These are phyloP conservation scores for Sclerotinia glacialis DNA, from an alignment of 2,329 filamentous ascomycete species.

Conservation along the genomic window DNA sequence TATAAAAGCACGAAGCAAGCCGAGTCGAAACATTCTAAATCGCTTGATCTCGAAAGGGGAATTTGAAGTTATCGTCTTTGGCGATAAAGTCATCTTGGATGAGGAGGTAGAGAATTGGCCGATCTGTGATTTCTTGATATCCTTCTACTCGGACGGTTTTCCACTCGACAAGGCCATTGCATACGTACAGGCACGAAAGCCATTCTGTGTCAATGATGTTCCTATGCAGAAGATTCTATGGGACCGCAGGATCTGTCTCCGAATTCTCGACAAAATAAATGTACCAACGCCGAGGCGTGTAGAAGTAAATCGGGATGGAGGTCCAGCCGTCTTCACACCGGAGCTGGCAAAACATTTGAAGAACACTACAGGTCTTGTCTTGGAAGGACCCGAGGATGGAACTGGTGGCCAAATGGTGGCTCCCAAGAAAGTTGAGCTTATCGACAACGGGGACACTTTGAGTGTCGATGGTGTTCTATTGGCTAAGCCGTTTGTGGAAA, in stretches of 20 bases:
- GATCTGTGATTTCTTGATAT: slow-evolving; percentile 87
- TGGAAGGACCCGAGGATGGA: slow-evolving; percentile 69
- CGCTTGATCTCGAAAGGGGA: slow-evolving; percentile 85
- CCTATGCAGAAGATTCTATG: slow-evolving; percentile 97
- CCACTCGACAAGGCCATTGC: slow-evolving; percentile 95
- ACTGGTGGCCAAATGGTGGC: slow-evolving; percentile 51
- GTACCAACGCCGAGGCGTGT: slow-evolving; percentile 86
- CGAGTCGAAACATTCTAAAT: slow-evolving; percentile 93
- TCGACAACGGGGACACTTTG: slow-evolving; percentile 87
- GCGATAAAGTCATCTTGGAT: slow-evolving; percentile 96
- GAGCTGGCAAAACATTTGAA: slow-evolving; percentile 79
- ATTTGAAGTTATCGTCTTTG: slow-evolving; percentile 96
- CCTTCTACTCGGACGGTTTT: slow-evolving; percentile 97
- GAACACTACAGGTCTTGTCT: slow-evolving; percentile 71
- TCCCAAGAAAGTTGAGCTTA: slow-evolving; percentile 71
- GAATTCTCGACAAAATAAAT: slow-evolving; percentile 81
- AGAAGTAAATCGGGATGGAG: slow-evolving; percentile 91
- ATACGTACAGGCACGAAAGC: slow-evolving; percentile 88
- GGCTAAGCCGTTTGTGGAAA: slow-evolving; percentile 95
- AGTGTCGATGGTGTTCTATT: slow-evolving; percentile 80
- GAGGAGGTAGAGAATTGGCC: slow-evolving; percentile 97
- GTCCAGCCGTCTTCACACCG: slow-evolving; percentile 71
- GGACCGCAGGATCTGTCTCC: slow-evolving; percentile 88
- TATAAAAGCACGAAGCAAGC: slow-evolving; percentile 93
- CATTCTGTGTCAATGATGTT: slow-evolving; percentile 95